phyloP scores from a whole-genome alignment of 1,284 basidiomycete species.

The Moniliophthora roreri region DNA sequence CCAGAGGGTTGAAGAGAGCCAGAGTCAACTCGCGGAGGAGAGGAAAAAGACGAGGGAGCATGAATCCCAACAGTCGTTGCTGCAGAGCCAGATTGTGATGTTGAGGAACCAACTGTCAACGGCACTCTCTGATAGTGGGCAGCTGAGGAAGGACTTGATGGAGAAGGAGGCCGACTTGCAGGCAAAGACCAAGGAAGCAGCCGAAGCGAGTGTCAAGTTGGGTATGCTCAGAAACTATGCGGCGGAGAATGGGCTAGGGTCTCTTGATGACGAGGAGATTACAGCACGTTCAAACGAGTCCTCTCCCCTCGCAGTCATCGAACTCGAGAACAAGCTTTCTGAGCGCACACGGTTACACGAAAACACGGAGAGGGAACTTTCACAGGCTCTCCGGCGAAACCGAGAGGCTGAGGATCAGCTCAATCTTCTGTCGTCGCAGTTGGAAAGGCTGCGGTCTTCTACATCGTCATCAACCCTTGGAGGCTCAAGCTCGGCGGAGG shows the following conservation, averaged over 20 bases:
- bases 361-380: conserved; percentile 70
- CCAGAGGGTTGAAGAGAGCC: conserved; percentile 68
- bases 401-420: conserved; percentile 75
- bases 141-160: conserved; percentile 67
- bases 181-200: conserved; percentile 67
- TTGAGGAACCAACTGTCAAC: conserved; percentile 78
- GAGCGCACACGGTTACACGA: conserved; percentile 75
- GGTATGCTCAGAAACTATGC: conserved; percentile 86
- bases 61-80: conserved; percentile 67
- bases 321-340: conserved; percentile 75
- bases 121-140: conserved; percentile 71
- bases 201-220: conserved; percentile 77
- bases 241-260: conserved; percentile 79
- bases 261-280: conserved; percentile 69
- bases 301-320: conserved; percentile 54
- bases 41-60: conserved; percentile 64
- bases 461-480: conserved; percentile 45
- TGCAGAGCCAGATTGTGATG: conserved; percentile 79
- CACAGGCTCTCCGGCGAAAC: conserved; percentile 60
- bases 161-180: conserved; percentile 71
- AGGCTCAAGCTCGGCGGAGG: conserved; percentile 32
- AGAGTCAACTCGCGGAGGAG: conserved; percentile 71
- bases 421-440: conserved; percentile 59
- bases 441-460: conserved; percentile 58
- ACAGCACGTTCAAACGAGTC: conserved; percentile 37